phyloP scores from a whole-genome alignment of 805 yeast genomes.

The Kodamaea sagamina region DNA sequence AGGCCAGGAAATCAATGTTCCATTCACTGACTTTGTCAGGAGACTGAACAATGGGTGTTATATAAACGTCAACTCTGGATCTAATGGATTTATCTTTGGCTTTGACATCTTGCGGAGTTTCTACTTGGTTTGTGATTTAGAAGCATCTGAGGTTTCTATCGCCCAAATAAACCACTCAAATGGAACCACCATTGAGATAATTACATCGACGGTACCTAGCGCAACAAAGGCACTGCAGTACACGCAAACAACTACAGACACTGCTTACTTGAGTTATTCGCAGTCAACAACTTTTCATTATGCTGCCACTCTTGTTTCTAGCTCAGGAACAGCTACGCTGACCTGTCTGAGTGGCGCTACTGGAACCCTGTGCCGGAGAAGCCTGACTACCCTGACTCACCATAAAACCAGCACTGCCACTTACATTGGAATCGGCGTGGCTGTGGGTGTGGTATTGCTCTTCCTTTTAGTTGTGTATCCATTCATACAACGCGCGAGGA shows the following conservation, averaged over 20 bases:
- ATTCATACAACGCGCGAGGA: too few relatives aligned
- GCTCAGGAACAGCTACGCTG: background rate
- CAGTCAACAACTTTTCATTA: too few relatives aligned
- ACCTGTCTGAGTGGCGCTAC: too few relatives aligned
- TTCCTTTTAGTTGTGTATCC: too few relatives aligned
- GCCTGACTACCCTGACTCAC: too few relatives aligned
- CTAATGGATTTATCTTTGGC: background rate
- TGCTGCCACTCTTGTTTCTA: background rate
- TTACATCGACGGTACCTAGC: background rate
- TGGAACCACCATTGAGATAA: background rate
- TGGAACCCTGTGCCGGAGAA: too few relatives aligned
- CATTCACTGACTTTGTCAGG: constrained; percentile 3
- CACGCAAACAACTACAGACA: background rate
- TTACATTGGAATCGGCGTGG: too few relatives aligned
- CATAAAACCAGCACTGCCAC: too few relatives aligned
- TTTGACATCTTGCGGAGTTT: background rate
- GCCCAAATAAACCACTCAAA: background rate
- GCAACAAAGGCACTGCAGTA: background rate
- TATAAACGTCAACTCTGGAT: background rate
- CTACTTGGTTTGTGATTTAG: background rate
- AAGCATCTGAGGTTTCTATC: background rate
- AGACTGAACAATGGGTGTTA: background rate
- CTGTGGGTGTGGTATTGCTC: too few relatives aligned
- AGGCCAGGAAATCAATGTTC: constrained; percentile 6
- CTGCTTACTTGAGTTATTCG: too few relatives aligned